phyloP scores from a whole-genome alignment of 768 basidiomycete species.

The Ramaria sp. region DNA sequence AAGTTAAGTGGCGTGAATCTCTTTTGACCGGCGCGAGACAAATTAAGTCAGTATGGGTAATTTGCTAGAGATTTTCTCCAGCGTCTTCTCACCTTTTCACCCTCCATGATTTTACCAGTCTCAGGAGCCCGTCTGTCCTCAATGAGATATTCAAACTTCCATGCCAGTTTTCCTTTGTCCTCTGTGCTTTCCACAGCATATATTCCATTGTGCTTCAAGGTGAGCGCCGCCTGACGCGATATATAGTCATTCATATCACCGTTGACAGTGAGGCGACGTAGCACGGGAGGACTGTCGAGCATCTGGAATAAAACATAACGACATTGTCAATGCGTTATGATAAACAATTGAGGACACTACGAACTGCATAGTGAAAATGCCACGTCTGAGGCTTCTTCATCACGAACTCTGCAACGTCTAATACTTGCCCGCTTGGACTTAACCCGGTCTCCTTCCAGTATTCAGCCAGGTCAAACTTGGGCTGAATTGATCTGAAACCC shows the following conservation, averaged over 20 bases:
- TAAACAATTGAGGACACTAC: slow-evolving; percentile 29
- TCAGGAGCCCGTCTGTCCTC: slow-evolving; percentile 41
- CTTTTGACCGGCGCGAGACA: slow-evolving; percentile 9
- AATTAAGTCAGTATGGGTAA: background rate
- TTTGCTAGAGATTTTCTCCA: background rate
- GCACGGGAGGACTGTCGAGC: slow-evolving; percentile 41
- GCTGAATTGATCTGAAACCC: slow-evolving; percentile 56
- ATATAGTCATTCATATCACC: slow-evolving; percentile 67
- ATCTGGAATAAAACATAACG: slow-evolving; percentile 12
- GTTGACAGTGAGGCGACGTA: slow-evolving; percentile 58
- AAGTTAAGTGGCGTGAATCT: slow-evolving; percentile 62
- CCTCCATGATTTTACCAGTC: slow-evolving; percentile 38
- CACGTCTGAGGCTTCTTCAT: slow-evolving; percentile 49
- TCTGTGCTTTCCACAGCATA: slow-evolving; percentile 68
- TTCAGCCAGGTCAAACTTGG: slow-evolving; percentile 49
- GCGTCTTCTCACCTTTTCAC: slow-evolving; percentile 42
- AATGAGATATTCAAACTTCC: slow-evolving; percentile 77
- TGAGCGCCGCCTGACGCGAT: slow-evolving; percentile 62
- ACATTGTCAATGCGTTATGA: background rate
- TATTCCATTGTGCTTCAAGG: slow-evolving; percentile 60
- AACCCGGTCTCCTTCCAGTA: slow-evolving; percentile 27
- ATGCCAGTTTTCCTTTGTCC: slow-evolving; percentile 38
- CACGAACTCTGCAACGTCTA: slow-evolving; percentile 53
- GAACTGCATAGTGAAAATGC: slow-evolving; percentile 60
- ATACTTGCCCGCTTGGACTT: slow-evolving; percentile 15